Percentiles rank a stretch among this genome's conserved stretches.
Evolutionary conservation across 2,329 filamentous ascomycete genomes (phyloP).

Genomic region (Furcasterigmium furcatum): DNA sequence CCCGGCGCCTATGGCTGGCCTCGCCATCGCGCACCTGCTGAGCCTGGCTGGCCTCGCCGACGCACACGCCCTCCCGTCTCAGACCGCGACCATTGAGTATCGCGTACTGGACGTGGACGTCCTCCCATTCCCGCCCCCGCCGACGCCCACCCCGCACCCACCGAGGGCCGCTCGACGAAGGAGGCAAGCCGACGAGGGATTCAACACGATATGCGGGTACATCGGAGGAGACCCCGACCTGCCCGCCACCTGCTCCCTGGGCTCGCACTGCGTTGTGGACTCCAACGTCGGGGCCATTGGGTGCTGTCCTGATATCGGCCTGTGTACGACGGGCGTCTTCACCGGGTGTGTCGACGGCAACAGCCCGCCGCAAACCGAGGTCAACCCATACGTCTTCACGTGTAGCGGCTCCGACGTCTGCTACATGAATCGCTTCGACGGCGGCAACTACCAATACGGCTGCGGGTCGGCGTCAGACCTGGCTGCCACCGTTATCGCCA

Average conservation of each 20-base stretch:
- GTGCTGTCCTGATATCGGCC: constrained; percentile 50
- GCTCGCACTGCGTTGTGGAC: constrained; percentile 57
- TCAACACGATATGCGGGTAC: constrained; percentile 57
- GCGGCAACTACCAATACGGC: constrained; percentile 54
- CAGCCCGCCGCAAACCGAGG: constrained; percentile 44
- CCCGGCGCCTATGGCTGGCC: constrained; percentile 27
- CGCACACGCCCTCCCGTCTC: constrained; percentile 36
- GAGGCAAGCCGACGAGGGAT: constrained; percentile 26
- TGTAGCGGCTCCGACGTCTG: constrained; percentile 49
- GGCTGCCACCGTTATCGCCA: constrained; percentile 44
- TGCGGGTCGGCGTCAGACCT: constrained; percentile 48
- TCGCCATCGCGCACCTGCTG: constrained; percentile 29
- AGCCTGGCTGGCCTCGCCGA: constrained; percentile 17
- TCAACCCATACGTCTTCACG: constrained; percentile 55
- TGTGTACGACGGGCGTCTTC: constrained; percentile 53
- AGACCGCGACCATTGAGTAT: constrained; percentile 32
- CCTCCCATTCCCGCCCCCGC: constrained; percentile 30
- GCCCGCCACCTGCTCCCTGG: constrained; percentile 54
- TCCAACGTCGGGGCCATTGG: constrained; percentile 45
- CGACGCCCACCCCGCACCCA: constrained; percentile 36
- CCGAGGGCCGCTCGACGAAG: constrained; percentile 21
- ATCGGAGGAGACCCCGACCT: constrained; percentile 48
- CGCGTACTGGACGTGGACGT: constrained; percentile 29
- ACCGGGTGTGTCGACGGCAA: constrained; percentile 54
- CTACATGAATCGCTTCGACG: constrained; percentile 52